phyloP scores from a whole-genome alignment of 2,329 filamentous ascomycete species.

The Pseudogymnoascus sp. region DNA sequence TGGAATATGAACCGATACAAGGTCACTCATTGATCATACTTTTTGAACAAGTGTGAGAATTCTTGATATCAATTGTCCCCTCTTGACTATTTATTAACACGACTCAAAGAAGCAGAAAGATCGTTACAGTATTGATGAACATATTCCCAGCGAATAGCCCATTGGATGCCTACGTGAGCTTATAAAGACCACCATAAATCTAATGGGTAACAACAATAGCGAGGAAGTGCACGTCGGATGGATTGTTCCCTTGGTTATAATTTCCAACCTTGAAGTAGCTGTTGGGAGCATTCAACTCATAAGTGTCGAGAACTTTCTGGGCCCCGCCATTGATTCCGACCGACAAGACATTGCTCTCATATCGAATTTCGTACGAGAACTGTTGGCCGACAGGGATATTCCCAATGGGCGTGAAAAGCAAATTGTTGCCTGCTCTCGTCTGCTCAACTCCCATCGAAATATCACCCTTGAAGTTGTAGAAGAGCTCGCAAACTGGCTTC shows the following conservation, averaged over 20 bases:
- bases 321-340: slow-evolving; percentile 26
- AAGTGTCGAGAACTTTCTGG: slow-evolving; percentile 22
- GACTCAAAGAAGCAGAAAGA: background rate
- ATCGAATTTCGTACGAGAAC: slow-evolving; percentile 33
- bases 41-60: background rate
- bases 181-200: no score
- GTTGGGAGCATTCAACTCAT: slow-evolving; percentile 23
- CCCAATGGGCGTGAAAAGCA: slow-evolving; percentile 26
- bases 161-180: background rate
- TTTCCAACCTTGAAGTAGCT: slow-evolving; percentile 34
- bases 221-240: slow-evolving; percentile 20
- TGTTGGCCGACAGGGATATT: slow-evolving; percentile 26
- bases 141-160: background rate
- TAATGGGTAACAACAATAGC: slow-evolving; percentile 4
- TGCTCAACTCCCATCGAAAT: slow-evolving; percentile 33
- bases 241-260: slow-evolving; percentile 29
- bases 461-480: slow-evolving; percentile 28
- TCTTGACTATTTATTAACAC: background rate
- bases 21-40: background rate
- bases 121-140: background rate
- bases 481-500: slow-evolving; percentile 35
- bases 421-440: slow-evolving; percentile 26
- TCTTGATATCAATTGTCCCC: background rate
- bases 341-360: slow-evolving; percentile 28
- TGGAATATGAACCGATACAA: background rate